A percentile compares a stretch with the other conserved stretches of the same genome.
Conservation (phyloP, 768 basidiomycete genomes). For the Pisolithus tinctorius region DNA sequence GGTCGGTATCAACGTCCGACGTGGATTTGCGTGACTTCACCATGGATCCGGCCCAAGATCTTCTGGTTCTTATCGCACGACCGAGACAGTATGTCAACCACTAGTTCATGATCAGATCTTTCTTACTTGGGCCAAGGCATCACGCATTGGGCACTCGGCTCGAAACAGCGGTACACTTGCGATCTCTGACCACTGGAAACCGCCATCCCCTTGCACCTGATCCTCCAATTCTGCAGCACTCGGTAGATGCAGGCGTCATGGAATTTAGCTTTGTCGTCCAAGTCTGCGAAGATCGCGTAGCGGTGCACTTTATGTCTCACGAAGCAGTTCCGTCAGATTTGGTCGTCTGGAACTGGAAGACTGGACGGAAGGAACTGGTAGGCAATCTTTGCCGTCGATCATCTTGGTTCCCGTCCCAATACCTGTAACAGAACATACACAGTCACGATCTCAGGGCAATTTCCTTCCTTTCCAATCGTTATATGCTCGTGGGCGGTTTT, state of each 20-base stretch:
- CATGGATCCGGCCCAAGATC: constrained; percentile 62
- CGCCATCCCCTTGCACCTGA: constrained; percentile 38
- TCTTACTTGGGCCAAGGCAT: constrained; percentile 7
- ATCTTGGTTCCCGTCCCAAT: not conserved
- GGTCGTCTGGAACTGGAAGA: constrained; percentile 64
- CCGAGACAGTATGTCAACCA: constrained; percentile 28
- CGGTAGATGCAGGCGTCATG: constrained; percentile 11
- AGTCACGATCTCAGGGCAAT: constrained; percentile 33
- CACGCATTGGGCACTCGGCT: constrained; percentile 9
- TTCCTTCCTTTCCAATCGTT: constrained; percentile 35
- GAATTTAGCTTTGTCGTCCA: constrained; percentile 42
- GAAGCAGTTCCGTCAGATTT: constrained; percentile 37
- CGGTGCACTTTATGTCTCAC: constrained; percentile 37
- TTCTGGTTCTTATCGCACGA: constrained; percentile 46
- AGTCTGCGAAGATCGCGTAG: constrained; percentile 45
- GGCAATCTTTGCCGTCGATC: constrained; percentile 15
- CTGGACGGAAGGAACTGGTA: constrained; percentile 43
- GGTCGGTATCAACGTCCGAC: constrained; percentile 33
- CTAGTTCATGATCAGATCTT: not conserved
- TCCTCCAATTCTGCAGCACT: constrained; percentile 25
- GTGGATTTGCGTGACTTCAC: constrained; percentile 47
- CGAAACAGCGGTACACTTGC: constrained; percentile 34
- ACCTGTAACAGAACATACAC: constrained; percentile 17
- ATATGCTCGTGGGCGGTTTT: constrained; percentile 32
- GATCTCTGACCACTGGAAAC: constrained; percentile 38